Base-by-base conservation (phyloP, 1,284 basidiomycete species). In the Exobasidium cylindrosporum region DNA sequence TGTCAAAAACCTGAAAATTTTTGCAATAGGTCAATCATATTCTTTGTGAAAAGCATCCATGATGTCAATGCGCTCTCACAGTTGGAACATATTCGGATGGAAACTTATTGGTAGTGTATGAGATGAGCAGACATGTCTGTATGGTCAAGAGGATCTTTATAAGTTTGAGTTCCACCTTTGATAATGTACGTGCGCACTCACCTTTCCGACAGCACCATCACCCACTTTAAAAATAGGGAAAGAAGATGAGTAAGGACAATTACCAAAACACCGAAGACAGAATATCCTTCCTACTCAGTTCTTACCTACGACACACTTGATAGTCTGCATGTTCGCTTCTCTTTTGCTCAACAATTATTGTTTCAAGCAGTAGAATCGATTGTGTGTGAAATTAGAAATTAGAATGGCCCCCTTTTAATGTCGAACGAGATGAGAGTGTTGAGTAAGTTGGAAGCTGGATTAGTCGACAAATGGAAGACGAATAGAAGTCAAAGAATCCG, bases 181-280 rank as follows among this genome's bases (percentile, higher is more conserved):
- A 26, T 11, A 29, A 4, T 10, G 10, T 28, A 10, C 35, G 35
- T 40, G 35, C 35, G 35, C 35, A 83, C 88, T 72, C 78, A 91
- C 92, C 91, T 98, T 98, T 85, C 95, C 95, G 77, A 98, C 95
- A 74, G 96, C 95, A 89, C 95, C 96, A 85, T 98, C 95, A 81
- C 95, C 95, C 70, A 98, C 95, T 70, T n/a, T n/a, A n/a, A n/a
- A n/a, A n/a, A n/a, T n/a, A n/a, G n/a, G n/a, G n/a, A n/a, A n/a
- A n/a, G n/a, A n/a, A n/a, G n/a, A n/a, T n/a, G n/a, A n/a, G n/a
- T n/a, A n/a, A n/a, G n/a, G n/a, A n/a, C n/a, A n/a, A n/a, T n/a
- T n/a, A n/a, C n/a, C n/a, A n/a, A n/a, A n/a, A n/a, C n/a, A n/a
- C n/a, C n/a, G n/a, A n/a, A n/a, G n/a, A n/a, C n/a, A n/a, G n/a